Conservation (phyloP, 2,329 filamentous ascomycete species). For the Harringtonia lauricola region DNA sequence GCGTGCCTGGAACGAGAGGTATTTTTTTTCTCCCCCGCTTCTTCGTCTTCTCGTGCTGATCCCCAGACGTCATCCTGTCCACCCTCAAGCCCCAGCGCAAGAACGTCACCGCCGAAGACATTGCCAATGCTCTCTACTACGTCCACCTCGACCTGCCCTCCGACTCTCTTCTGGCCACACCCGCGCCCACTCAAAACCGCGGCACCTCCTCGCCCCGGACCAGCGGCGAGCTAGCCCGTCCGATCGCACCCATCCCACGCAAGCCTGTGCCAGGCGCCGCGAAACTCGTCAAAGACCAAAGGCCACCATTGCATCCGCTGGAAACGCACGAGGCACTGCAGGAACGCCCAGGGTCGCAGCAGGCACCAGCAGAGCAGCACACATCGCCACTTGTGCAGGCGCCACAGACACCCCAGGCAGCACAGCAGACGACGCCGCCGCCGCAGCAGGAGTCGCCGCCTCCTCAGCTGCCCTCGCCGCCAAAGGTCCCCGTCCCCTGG, state of each 20-base stretch:
- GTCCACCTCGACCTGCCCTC: conserved; percentile 64
- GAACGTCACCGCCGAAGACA: conserved; percentile 78
- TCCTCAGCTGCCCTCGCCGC: neutral
- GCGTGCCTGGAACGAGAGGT: conserved; percentile 88
- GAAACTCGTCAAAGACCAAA: no score
- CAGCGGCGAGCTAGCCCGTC: neutral
- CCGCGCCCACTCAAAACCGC: conserved; percentile 26
- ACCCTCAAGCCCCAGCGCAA: conserved; percentile 81
- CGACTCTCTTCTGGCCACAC: conserved; percentile 32
- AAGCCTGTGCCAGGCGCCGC: conserved; percentile 34
- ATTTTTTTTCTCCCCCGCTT: conserved; percentile 9
- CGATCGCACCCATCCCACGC: conserved; percentile 29
- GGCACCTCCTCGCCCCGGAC: neutral
- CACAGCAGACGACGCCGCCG: neutral
- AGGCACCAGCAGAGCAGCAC: neutral
- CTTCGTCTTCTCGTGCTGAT: no score
- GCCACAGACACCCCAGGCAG: neutral
- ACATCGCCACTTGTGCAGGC: neutral
- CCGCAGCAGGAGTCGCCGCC: neutral
- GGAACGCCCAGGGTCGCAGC: neutral
- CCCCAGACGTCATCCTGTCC: conserved; percentile 77
- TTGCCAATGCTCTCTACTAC: conserved; percentile 83
- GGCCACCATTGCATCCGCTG: no score
- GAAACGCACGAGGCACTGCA: no score
- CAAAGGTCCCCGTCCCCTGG: conserved; percentile 2